Conservation (phyloP, 441 rosid genomes). For the Melastoma candidum region DNA sequence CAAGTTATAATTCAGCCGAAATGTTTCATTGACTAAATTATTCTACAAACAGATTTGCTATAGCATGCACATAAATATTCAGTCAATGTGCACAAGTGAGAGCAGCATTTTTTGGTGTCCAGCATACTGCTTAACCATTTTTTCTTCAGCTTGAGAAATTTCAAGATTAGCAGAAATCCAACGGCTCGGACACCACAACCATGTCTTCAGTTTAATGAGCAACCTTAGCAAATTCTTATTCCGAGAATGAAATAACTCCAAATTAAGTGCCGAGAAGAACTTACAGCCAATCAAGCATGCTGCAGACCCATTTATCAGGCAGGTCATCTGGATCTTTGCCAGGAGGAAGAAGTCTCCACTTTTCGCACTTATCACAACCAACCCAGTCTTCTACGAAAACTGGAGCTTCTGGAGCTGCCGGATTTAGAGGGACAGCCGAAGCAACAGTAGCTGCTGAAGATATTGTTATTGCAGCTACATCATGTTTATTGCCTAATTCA, state of each 20-base stretch:
- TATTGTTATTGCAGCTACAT: too few relatives aligned
- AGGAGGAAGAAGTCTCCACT: slow-evolving; percentile 91
- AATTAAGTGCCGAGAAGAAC: slow-evolving; percentile 23
- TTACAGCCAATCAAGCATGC: slow-evolving; percentile 99
- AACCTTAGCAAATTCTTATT: slow-evolving; percentile 7
- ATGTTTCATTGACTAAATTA: background rate
- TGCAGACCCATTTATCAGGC: slow-evolving; percentile 92
- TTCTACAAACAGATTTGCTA: background rate
- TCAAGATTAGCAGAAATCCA: too few relatives aligned
- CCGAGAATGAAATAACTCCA: slow-evolving; percentile 4
- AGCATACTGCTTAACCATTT: too few relatives aligned
- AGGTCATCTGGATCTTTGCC: slow-evolving; percentile 50
- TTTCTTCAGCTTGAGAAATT: too few relatives aligned
- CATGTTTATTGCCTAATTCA: too few relatives aligned
- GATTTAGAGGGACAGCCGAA: background rate
- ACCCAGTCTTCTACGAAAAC: slow-evolving; percentile 81
- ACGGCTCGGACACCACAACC: too few relatives aligned
- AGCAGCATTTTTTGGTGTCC: too few relatives aligned
- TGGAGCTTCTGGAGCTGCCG: slow-evolving; percentile 23
- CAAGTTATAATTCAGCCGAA: background rate
- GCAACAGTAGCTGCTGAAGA: slow-evolving; percentile 20
- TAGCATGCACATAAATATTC: background rate
- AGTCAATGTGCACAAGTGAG: too few relatives aligned
- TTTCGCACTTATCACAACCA: slow-evolving; percentile 79
- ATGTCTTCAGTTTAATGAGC: background rate